Conservation (phyloP, 2,329 filamentous ascomycete species). For the Fusarium xyrophilum region DNA sequence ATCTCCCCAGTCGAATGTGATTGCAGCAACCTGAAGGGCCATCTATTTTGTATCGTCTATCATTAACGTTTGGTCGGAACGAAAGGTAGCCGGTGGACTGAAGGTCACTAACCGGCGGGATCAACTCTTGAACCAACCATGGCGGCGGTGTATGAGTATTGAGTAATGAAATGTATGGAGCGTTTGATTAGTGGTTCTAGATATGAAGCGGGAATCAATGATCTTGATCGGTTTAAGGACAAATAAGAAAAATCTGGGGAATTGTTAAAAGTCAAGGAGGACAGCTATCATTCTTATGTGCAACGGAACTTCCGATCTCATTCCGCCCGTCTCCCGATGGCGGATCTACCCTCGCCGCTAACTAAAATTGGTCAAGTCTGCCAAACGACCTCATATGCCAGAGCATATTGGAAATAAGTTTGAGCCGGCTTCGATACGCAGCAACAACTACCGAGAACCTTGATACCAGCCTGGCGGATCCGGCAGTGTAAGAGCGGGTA, state of each 20-base stretch:
- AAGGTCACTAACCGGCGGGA: not conserved
- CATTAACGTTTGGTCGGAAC: too few relatives aligned
- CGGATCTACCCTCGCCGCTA: not conserved
- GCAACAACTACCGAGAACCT: not conserved
- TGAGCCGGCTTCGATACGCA: not conserved
- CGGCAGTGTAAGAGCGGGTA: not conserved
- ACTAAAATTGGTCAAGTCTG: not conserved
- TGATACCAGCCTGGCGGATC: not conserved
- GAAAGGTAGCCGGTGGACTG: not conserved
- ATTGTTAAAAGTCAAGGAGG: not conserved
- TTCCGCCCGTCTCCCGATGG: not conserved
- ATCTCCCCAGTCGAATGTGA: slow-evolving; percentile 7
- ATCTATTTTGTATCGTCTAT: not conserved
- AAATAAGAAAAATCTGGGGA: not conserved
- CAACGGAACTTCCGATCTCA: not conserved
- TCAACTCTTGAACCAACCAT: not conserved
- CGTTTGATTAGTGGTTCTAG: rapidly evolving
- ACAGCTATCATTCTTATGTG: not conserved
- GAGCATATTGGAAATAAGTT: rapidly evolving
- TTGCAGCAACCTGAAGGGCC: not conserved
- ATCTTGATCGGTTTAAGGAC: not conserved
- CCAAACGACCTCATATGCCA: rapidly evolving
- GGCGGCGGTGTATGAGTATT: too few relatives aligned
- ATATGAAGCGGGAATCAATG: rapidly evolving
- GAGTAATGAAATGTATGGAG: rapidly evolving